These are phyloP conservation scores for Pulveroboletus sp. DNA, from an alignment of 768 basidiomycete genomes.

Conservation along the genomic window DNA sequence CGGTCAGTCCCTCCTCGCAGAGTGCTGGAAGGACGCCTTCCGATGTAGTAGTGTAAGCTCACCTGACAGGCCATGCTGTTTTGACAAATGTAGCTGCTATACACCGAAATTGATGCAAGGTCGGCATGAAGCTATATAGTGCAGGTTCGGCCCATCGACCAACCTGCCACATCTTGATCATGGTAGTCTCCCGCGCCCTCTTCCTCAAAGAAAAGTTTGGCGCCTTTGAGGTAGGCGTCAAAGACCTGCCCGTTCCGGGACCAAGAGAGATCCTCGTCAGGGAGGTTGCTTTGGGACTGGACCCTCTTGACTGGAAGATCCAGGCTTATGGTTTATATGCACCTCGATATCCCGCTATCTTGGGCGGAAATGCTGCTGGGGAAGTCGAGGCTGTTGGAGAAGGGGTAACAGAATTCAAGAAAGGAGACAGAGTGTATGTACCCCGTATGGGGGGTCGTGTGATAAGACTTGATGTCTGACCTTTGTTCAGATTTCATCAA, in stretches of 20 bases:
- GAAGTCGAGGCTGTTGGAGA: constrained; percentile 37
- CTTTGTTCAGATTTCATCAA: constrained; percentile 18
- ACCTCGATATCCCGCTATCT: constrained; percentile 32
- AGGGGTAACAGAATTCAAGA: constrained; percentile 34
- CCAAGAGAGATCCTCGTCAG: constrained; percentile 44
- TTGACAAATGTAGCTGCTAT: no score
- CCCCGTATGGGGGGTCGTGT: not conserved
- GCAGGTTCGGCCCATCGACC: no score
- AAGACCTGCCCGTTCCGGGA: constrained; percentile 28
- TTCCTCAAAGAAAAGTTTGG: constrained; percentile 20
- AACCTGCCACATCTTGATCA: no score
- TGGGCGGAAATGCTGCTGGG: constrained; percentile 40
- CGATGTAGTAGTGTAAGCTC: no score
- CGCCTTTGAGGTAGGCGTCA: constrained; percentile 11
- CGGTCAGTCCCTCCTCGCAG: no score
- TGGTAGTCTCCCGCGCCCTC: constrained; percentile 16
- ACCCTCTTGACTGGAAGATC: constrained; percentile 42
- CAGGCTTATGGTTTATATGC: not conserved
- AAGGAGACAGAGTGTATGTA: constrained; percentile 30
- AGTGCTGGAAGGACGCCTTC: no score
- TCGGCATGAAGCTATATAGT: no score
- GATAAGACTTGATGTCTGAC: not conserved
- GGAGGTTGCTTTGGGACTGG: constrained; percentile 38
- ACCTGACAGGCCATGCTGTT: no score
- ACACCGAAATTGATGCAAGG: no score